Percentiles rank a stretch among this genome's conserved stretches.
These are phyloP conservation scores for Wickerhamomyces sydowiorum DNA, from an alignment of 805 yeast species.

Conservation along the genomic window DNA sequence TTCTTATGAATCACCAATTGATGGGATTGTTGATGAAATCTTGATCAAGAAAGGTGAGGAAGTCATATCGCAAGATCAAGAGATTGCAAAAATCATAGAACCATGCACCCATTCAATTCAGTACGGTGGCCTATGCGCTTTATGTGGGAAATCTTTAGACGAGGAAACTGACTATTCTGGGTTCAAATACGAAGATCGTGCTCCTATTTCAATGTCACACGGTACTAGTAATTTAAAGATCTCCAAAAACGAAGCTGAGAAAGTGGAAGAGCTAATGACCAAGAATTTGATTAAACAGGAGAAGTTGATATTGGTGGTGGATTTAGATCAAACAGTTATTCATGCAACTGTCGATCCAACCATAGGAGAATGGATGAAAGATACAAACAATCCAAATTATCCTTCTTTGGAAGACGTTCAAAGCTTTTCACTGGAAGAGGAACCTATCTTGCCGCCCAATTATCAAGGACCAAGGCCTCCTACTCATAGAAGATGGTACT, in stretches of 20 bases:
- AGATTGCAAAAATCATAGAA: constrained; percentile 57
- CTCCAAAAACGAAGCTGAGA: constrained; percentile 79
- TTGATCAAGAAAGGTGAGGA: constrained; percentile 53
- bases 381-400: constrained; percentile 79
- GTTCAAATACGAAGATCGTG: constrained; percentile 48
- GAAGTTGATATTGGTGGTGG: constrained; percentile 87
- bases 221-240: constrained; percentile 81
- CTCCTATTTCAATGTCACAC: constrained; percentile 86
- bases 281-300: constrained; percentile 51
- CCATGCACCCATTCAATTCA: constrained; percentile 92
- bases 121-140: constrained; percentile 90
- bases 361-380: constrained; percentile 92
- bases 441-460: constrained; percentile 48
- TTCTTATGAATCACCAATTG: constrained; percentile 77
- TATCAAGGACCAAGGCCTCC: constrained; percentile 58
- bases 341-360: constrained; percentile 98
- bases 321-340: constrained; percentile 93
- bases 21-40: constrained; percentile 56
- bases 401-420: constrained; percentile 78
- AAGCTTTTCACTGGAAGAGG: constrained; percentile 75
- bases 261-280: constrained; percentile 67
- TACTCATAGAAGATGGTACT: constrained; percentile 66
- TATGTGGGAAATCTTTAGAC: constrained; percentile 79
- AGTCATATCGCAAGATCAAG: constrained; percentile 39
- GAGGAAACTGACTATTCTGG: constrained; percentile 74